Base-by-base conservation (phyloP, 2,329 filamentous ascomycete species). In the Cordyceps farinosa region DNA sequence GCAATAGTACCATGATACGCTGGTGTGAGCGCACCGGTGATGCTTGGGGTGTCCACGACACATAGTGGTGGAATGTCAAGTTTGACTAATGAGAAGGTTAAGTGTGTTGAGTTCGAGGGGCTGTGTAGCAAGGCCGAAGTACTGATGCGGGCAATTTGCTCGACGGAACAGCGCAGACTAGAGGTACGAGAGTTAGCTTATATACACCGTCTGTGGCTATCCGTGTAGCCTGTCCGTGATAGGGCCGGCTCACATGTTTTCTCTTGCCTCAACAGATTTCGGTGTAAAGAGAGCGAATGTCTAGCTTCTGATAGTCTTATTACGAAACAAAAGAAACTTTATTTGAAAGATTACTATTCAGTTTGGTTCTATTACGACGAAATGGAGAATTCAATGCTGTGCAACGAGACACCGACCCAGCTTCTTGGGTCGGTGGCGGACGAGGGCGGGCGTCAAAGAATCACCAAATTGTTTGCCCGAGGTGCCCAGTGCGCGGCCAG, bases 1-100 rank as follows among this genome's bases (percentile, higher is more conserved):
- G 67, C 82, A 85, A 71, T 84, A 84, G 68, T 82, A 76, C 81
- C 82, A 85, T 65, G 78, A 79, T 66, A 84, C 77, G 53, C 82
- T 84, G n/a, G 79, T 81, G 70, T 85, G 82, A 30, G 77, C 76
- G 69, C 82, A 85, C 15, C 79, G 74, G 67, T 85, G 82, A 66
- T 75, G 74, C 57, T 81, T 79, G 62, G 82, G 82, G 66, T 83
- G 82, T 58, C 81, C 82, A 75, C 82, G 78, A 67, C 82, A 85
- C 82, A 85, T 85, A 30, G 69, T 74, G 70, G 48, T 22, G 29
- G 30, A 22, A 22, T 22, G 7, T 40, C 38, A 15, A 40, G 5
- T 40, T 2, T 50, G 48, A 50, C 29, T 29, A 32, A 32, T 40
- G 53, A 40, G 38, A 15, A 9, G 5, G 13, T 40, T 40, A 40